phyloP scores from a whole-genome alignment of 2,329 filamentous ascomycete genomes.

The Ophiocordyceps unilateralis region DNA sequence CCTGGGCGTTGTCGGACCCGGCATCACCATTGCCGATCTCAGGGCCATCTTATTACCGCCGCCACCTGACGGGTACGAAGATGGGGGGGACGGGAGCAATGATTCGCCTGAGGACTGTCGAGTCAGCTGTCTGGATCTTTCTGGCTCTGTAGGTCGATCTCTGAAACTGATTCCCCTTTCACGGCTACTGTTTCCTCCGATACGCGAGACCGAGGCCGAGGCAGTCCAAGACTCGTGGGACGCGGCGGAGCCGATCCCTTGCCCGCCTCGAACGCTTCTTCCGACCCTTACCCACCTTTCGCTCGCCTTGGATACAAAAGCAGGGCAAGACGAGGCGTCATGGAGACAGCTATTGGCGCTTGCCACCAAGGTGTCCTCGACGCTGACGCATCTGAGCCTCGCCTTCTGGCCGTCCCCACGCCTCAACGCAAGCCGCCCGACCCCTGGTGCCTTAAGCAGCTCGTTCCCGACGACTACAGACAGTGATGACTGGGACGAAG shows the following conservation, averaged over 20 bases:
- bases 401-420: conserved; percentile 45
- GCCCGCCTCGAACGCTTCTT: conserved; percentile 23
- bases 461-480: neutral
- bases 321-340: conserved; percentile 19
- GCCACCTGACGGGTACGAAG: conserved; percentile 10
- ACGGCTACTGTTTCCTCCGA: conserved; percentile 29
- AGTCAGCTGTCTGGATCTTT: conserved; percentile 36
- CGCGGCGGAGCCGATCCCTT: conserved; percentile 14
- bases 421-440: conserved; percentile 33
- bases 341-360: conserved; percentile 42
- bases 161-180: conserved; percentile 33
- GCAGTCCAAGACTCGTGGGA: conserved; percentile 38
- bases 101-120: conserved; percentile 11
- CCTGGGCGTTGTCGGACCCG: conserved; percentile 24
- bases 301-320: conserved; percentile 27
- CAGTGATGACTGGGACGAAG: conserved; percentile 42
- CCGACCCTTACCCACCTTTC: conserved; percentile 44
- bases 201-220: conserved; percentile 5
- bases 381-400: conserved; percentile 42
- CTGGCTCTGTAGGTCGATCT: conserved; percentile 30
- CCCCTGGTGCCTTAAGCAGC: conserved; percentile 18
- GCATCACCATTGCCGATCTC: conserved; percentile 33
- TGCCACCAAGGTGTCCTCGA: conserved; percentile 28
- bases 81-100: too few species aligned
- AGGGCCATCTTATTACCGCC: conserved; percentile 23